phyloP scores from a whole-genome alignment of 2,329 filamentous ascomycete species.

The Curvularia spicifera region DNA sequence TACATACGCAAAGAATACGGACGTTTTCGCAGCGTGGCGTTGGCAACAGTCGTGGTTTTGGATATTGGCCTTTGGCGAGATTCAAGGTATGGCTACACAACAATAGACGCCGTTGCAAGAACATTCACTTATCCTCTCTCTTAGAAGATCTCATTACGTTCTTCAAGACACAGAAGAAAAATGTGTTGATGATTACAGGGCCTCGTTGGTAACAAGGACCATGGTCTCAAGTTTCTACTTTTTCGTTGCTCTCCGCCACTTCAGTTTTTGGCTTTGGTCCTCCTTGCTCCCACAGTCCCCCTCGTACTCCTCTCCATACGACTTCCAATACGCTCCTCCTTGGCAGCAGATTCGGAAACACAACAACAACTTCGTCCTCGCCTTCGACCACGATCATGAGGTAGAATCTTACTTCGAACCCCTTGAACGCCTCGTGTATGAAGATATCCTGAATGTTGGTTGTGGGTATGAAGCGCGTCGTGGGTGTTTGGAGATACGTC shows the following conservation, averaged over 20 bases:
- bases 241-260: neutral
- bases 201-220: neutral
- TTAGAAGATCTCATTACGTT: constrained; percentile 1
- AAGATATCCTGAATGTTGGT: constrained; percentile 91
- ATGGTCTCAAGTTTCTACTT: neutral
- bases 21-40: neutral
- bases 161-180: neutral
- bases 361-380: constrained; percentile 88
- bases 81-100: constrained; percentile 18
- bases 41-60: constrained; percentile 3
- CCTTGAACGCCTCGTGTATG: constrained; percentile 92
- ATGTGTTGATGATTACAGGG: neutral
- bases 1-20: neutral
- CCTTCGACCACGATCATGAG: constrained; percentile 88
- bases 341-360: constrained; percentile 85
- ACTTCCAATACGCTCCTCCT: constrained; percentile 76
- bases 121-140: constrained; percentile 14
- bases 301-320: constrained; percentile 86
- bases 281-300: constrained; percentile 76
- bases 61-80: constrained; percentile 3
- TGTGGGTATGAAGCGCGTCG: constrained; percentile 84
- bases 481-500: constrained; percentile 68
- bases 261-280: neutral
- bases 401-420: constrained; percentile 90
- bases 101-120: constrained; percentile 3